Percentiles rank a stretch among this genome's conserved stretches.
Evolutionary conservation across 225 moss, liverwort and hornwort species (phyloP).

Genomic region (Takakia lepidozioides): DNA sequence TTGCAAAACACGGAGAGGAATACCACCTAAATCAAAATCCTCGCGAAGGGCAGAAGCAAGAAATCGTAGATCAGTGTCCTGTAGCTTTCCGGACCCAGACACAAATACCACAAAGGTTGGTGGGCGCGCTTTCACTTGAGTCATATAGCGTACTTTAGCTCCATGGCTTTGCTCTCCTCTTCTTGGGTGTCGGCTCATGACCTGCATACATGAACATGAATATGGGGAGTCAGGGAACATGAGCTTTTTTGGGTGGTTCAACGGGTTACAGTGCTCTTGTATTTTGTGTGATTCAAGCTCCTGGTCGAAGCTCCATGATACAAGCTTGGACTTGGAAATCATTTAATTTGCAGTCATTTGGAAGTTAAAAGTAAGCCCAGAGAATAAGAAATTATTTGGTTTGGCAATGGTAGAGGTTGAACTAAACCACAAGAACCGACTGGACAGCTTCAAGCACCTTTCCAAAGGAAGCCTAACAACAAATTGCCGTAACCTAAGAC

Average conservation of each 20-base stretch:
- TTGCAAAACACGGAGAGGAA: constrained; percentile 86
- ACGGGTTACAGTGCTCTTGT: too few species aligned
- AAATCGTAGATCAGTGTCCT: constrained; percentile 86
- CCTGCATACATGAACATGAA: constrained; percentile 38
- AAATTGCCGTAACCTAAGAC: too few species aligned
- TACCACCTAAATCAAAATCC: constrained; percentile 74
- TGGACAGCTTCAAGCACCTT: too few species aligned
- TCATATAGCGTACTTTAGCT: constrained; percentile 87
- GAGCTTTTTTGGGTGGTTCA: neutral
- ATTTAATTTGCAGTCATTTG: too few species aligned
- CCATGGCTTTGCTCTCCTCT: constrained; percentile 55
- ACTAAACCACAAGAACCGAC: too few species aligned
- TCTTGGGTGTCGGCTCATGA: constrained; percentile 83
- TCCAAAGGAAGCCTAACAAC: too few species aligned
- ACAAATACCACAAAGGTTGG: constrained; percentile 98
- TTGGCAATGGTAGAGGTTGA: too few species aligned
- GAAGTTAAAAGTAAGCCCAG: too few species aligned
- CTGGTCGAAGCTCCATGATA: too few species aligned
- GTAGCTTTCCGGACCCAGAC: constrained; percentile 72
- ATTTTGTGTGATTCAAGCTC: too few species aligned
- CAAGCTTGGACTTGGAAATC: too few species aligned
- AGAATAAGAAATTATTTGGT: too few species aligned
- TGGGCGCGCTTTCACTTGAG: constrained; percentile 97
- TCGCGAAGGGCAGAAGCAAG: constrained; percentile 84
- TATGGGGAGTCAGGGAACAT: neutral